Percentiles rank a stretch among this genome's conserved stretches.
phyloP scores from a whole-genome alignment of 2,329 filamentous ascomycete genomes.

The Pseudofabraea citricarpa region DNA sequence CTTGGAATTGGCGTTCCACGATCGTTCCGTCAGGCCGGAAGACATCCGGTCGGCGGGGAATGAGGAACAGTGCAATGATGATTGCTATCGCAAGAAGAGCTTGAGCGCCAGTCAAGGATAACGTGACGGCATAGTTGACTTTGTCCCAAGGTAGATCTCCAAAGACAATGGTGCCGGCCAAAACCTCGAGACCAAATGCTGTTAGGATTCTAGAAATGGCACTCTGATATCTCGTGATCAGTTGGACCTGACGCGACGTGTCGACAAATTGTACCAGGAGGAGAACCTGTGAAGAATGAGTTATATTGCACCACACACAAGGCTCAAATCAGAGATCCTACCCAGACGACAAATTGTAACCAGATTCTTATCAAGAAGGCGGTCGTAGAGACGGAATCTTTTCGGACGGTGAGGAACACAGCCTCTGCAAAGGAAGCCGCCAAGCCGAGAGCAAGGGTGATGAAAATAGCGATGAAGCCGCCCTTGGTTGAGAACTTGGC shows the following conservation, averaged over 20 bases:
- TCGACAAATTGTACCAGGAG: constrained; percentile 32
- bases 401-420: constrained; percentile 42
- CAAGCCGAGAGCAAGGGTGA: constrained; percentile 46
- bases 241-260: constrained; percentile 9
- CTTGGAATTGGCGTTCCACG: constrained; percentile 61
- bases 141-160: background rate
- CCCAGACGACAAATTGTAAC: constrained; percentile 56
- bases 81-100: constrained; percentile 6
- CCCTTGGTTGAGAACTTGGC: constrained; percentile 55
- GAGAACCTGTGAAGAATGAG: constrained; percentile 34
- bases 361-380: constrained; percentile 46
- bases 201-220: constrained; percentile 9
- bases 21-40: constrained; percentile 46
- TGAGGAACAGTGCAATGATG: constrained; percentile 13
- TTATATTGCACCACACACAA: background rate
- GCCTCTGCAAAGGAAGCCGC: constrained; percentile 50
- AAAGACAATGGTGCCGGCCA: constrained; percentile 7
- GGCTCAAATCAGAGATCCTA: constrained; percentile 36
- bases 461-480: constrained; percentile 47
- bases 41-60: constrained; percentile 64
- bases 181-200: constrained; percentile 9
- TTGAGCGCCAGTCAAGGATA: constrained; percentile 9
- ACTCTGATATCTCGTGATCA: constrained; percentile 12
- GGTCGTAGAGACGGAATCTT: constrained; percentile 18
- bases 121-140: constrained; percentile 1